Percentiles rank a stretch among this genome's conserved stretches.
These are phyloP conservation scores for Magnusiomyces tetraspermus DNA, from an alignment of 1,139 yeast species.

Conservation along the genomic window DNA sequence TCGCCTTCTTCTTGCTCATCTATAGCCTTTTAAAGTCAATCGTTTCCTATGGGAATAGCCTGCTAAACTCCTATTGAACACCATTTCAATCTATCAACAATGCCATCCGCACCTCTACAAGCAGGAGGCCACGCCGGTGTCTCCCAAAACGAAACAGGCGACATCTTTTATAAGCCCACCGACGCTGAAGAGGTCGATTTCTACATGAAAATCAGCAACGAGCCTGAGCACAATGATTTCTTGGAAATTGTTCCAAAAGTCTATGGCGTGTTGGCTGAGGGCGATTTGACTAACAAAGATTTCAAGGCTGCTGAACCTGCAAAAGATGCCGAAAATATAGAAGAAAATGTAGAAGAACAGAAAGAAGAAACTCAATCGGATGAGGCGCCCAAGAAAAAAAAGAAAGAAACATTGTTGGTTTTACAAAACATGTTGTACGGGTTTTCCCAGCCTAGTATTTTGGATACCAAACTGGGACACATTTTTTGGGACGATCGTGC, in stretches of 20 bases:
- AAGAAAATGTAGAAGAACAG: neutral
- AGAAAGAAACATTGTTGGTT: slow-evolving; percentile 13
- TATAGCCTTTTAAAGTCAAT: too few relatives aligned
- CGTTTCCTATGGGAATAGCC: too few relatives aligned
- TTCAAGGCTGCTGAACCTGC: slow-evolving; percentile 2
- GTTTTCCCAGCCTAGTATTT: slow-evolving; percentile 54
- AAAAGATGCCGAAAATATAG: neutral
- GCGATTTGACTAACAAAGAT: slow-evolving; percentile 1
- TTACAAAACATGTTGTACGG: slow-evolving; percentile 31
- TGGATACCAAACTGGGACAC: slow-evolving; percentile 79
- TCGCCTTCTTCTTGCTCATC: too few relatives aligned
- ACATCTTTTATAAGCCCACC: slow-evolving; percentile 64
- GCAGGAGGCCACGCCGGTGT: slow-evolving; percentile 95
- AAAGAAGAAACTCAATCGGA: slow-evolving; percentile 4
- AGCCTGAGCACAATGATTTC: slow-evolving; percentile 20
- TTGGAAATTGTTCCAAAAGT: slow-evolving; percentile 32
- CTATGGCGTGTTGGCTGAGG: slow-evolving; percentile 33
- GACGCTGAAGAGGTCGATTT: slow-evolving; percentile 58
- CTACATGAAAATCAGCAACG: slow-evolving; percentile 36
- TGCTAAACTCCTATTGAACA: too few relatives aligned
- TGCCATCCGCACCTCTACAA: slow-evolving; percentile 24
- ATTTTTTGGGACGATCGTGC: slow-evolving; percentile 52
- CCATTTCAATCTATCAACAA: too few relatives aligned
- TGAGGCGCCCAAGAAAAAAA: slow-evolving; percentile 12
- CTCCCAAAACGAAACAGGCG: slow-evolving; percentile 49